Conservation (phyloP, 2,329 filamentous ascomycete species). For the Fusarium abutilonis region DNA sequence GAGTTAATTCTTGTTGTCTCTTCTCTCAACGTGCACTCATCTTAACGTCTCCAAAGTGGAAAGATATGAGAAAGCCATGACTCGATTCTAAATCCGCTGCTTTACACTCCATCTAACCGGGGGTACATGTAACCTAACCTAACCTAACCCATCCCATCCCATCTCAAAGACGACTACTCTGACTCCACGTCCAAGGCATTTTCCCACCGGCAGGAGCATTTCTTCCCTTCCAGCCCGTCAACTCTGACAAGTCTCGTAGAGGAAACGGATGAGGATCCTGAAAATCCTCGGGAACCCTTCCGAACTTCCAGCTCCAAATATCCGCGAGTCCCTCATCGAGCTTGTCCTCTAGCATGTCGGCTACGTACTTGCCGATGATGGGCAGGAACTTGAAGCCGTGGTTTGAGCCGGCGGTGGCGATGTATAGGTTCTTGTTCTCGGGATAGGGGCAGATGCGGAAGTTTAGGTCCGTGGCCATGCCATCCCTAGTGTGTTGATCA, state of each 20-base stretch:
- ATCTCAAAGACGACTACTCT: conserved; percentile 25
- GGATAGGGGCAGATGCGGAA: conserved; percentile 41
- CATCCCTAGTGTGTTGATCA: conserved; percentile 41
- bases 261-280: conserved; percentile 39
- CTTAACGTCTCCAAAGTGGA: too few relatives aligned
- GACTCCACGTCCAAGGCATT: conserved; percentile 40
- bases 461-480: conserved; percentile 46
- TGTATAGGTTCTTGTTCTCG: conserved; percentile 51
- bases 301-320: conserved; percentile 51
- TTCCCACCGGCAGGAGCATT: conserved; percentile 38
- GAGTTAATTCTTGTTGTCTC: conserved; percentile 8
- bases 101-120: background rate
- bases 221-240: conserved; percentile 38
- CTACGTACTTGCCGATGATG: conserved; percentile 61
- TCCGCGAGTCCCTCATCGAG: conserved; percentile 53
- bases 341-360: conserved; percentile 40
- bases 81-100: background rate
- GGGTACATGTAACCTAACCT: background rate
- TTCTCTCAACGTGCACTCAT: background rate
- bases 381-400: conserved; percentile 65
- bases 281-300: conserved; percentile 31
- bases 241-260: conserved; percentile 30
- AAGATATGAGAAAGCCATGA: too few relatives aligned
- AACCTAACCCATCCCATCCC: background rate
- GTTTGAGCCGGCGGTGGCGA: conserved; percentile 63